A percentile compares a stretch with the other conserved stretches of the same genome.
phyloP scores from a whole-genome alignment of 2,329 filamentous ascomycete species.

The Arthrobotrys iridis region DNA sequence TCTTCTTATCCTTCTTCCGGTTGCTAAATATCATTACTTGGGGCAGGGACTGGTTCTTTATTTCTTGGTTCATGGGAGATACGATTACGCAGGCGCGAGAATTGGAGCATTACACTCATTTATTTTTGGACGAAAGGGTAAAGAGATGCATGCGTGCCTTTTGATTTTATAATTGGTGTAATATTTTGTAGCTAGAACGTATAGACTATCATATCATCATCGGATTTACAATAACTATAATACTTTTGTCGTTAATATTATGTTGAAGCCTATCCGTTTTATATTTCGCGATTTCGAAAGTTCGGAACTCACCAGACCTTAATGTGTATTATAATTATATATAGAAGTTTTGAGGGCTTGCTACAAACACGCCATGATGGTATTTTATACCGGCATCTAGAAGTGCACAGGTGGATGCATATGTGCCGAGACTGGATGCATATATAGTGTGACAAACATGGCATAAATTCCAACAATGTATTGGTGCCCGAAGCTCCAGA shows the following conservation, averaged over 20 bases:
- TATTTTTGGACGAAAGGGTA: background rate
- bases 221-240: background rate
- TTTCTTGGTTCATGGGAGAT: conserved; percentile 13
- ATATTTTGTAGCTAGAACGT: background rate
- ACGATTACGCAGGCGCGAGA: conserved; percentile 32
- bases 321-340: too few relatives aligned
- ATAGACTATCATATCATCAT: background rate
- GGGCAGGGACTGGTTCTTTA: background rate
- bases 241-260: background rate
- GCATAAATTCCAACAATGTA: too few relatives aligned
- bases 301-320: too few relatives aligned
- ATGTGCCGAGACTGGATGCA: too few relatives aligned
- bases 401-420: too few relatives aligned
- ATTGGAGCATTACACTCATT: conserved; percentile 34
- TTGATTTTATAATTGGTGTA: background rate
- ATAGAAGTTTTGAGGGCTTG: too few relatives aligned
- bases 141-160: background rate
- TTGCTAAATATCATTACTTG: background rate
- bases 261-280: too few relatives aligned
- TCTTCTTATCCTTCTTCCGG: background rate
- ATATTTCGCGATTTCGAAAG: too few relatives aligned
- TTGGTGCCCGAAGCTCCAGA: too few relatives aligned
- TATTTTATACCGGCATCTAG: too few relatives aligned
- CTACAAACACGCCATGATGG: too few relatives aligned
- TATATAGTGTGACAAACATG: too few relatives aligned